These are phyloP conservation scores for Priceomyces haplophilus DNA, from an alignment of 805 yeast species.

Conservation along the genomic window DNA sequence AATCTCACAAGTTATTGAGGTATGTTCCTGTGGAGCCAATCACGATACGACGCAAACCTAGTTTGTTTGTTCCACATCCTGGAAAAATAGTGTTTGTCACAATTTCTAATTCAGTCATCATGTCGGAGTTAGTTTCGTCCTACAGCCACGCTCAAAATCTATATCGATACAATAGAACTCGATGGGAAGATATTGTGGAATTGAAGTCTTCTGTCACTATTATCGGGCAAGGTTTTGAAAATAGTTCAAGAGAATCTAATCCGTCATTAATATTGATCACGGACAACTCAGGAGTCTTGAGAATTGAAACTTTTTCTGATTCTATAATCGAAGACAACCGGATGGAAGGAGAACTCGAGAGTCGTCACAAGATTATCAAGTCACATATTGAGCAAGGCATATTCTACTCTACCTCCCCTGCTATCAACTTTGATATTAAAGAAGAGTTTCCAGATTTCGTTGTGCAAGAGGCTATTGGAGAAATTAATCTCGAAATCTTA, in stretches of 20 bases:
- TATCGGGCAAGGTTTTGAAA: constrained; percentile 59
- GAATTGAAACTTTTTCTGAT: constrained; percentile 48
- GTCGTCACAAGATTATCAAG: constrained; percentile 46
- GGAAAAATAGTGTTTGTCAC: constrained; percentile 59
- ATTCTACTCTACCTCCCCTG: constrained; percentile 51
- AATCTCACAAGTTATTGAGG: constrained; percentile 64
- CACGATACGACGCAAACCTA: constrained; percentile 33
- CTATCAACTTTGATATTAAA: constrained; percentile 40
- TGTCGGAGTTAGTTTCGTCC: constrained; percentile 52
- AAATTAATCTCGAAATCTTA: constrained; percentile 55
- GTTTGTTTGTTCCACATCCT: constrained; percentile 55
- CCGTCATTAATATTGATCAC: constrained; percentile 50
- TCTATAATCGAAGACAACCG: constrained; percentile 1
- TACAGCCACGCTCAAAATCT: constrained; percentile 19
- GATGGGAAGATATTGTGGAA: constrained; percentile 80
- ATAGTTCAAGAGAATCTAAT: constrained; percentile 25
- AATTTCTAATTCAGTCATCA: constrained; percentile 56
- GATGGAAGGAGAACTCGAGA: constrained; percentile 12
- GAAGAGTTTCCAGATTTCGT: constrained; percentile 24
- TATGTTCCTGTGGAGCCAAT: constrained; percentile 13
- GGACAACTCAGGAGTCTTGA: constrained; percentile 57
- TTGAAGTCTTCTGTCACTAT: constrained; percentile 53
- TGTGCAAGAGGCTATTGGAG: constrained; percentile 37
- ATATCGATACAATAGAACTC: constrained; percentile 35
- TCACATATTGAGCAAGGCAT: constrained; percentile 84